Evolutionary conservation across 2,329 filamentous ascomycete genomes (phyloP), one percentile per base, ranked within the genome.

Genomic region (Hypocreales sp.): DNA sequence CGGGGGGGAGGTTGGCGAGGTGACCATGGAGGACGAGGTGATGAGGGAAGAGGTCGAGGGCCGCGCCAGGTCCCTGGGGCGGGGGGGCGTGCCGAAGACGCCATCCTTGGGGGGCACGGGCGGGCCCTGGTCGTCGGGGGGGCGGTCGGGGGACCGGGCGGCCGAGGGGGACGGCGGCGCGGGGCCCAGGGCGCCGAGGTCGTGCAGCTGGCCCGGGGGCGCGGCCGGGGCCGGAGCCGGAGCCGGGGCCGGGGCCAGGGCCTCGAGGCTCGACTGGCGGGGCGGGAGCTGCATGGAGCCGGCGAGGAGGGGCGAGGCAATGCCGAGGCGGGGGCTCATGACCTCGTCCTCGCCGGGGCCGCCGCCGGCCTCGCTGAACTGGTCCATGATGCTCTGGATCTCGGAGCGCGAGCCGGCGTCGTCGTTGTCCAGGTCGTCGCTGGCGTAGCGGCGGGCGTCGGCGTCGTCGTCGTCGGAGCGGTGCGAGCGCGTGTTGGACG

Each of bases 351-450:
- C 72, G 5, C 66, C 76, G 2, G 74, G 78, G 0, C 75, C 80
- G 27, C 73, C 72, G 16, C 72, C 72, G 27, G 72, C 72, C 44
- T 81, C 74, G 40, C 79, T 76, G 41, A 95, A 95, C 53, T 95
- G 90, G 35, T 83, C 82, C 82, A 98, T 95, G 48, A 98, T 95
- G 47, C 70, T 92, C 53, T 94, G 82, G 33, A 98, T 94, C 56
- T 98, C 90, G 5, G 78, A 76, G 32, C 72, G 71, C 2, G 80
- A 82, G 27, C 72, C 72, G 27, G 69, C 68, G 25, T 84, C 74
- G 14, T 70, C 67, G 29, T 72, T 66, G 42, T 70, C 67, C 29
- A 71, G 66, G 41, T 73, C 72, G 42, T 75, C 72, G 40, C 64
- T 74, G 20, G 60, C 39, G 29, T 63, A 64, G 32, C 54, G n/a